Conservation (phyloP, 345 rosid species). For the Populus davidiana region DNA sequence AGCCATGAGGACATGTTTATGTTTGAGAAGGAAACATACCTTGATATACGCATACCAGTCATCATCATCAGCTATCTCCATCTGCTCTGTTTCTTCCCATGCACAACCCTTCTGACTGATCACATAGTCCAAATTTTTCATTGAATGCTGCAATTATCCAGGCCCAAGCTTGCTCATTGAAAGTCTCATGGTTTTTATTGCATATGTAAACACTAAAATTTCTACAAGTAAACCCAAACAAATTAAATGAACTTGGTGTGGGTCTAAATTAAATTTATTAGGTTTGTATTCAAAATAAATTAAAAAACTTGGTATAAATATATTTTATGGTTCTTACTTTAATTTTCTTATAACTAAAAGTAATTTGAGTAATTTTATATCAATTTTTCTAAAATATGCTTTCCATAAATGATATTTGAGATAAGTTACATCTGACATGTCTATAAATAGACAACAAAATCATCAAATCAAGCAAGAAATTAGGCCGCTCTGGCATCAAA, state of each 20-base stretch:
- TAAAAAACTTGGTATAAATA: no score
- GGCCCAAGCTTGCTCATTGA: slow-evolving; percentile 23
- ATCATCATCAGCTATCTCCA: slow-evolving; percentile 10
- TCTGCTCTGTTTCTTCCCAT: slow-evolving; percentile 19
- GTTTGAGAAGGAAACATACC: slow-evolving; percentile 23
- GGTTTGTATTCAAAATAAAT: no score
- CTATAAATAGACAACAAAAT: no score
- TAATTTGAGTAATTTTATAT: no score
- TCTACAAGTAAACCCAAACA: no score
- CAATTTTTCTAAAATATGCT: no score
- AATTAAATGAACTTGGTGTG: no score
- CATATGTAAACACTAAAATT: not conserved
- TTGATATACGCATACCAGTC: slow-evolving; percentile 22
- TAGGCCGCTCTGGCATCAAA: slow-evolving; percentile 29
- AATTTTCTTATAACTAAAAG: no score
- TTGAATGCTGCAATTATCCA: slow-evolving; percentile 21
- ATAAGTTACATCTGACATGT: no score
- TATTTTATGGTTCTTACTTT: no score
- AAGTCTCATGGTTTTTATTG: slow-evolving; percentile 14
- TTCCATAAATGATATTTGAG: no score
- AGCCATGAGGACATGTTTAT: not conserved
- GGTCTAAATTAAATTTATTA: no score
- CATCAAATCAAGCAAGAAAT: slow-evolving; percentile 13
- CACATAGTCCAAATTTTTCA: slow-evolving; percentile 24
- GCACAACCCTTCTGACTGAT: slow-evolving; percentile 25